Percentiles rank a stretch among this genome's conserved stretches.
phyloP scores from a whole-genome alignment of 768 basidiomycete genomes.

The Collybia sp. region DNA sequence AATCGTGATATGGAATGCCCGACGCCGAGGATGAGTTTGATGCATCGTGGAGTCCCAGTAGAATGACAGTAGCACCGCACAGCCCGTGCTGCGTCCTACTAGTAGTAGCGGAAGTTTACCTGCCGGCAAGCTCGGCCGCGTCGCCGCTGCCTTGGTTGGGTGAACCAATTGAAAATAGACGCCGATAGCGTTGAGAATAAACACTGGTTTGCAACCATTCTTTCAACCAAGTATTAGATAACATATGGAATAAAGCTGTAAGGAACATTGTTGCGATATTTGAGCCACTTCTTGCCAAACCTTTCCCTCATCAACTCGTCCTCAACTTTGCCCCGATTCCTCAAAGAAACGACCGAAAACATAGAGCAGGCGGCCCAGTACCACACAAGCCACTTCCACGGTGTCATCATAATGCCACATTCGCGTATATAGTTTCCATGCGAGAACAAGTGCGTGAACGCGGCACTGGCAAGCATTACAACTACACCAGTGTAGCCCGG shows the following conservation, averaged over 20 bases:
- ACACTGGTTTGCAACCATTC: no score
- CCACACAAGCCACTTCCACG: conserved; percentile 3
- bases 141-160: no score
- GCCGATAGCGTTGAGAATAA: no score
- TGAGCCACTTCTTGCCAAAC: conserved; percentile 28
- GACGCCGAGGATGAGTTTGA: no score
- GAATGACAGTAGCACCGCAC: no score
- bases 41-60: no score
- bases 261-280: conserved; percentile 19
- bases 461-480: conserved; percentile 5
- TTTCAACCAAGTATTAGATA: conserved; percentile 8
- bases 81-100: no score
- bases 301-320: conserved; percentile 18
- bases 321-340: conserved; percentile 17
- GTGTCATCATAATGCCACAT: conserved; percentile 8
- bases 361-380: neutral
- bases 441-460: conserved; percentile 6
- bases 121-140: no score
- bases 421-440: conserved; percentile 6
- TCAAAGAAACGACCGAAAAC: neutral
- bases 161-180: no score
- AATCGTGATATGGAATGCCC: no score
- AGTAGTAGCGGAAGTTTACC: no score
- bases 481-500: conserved; percentile 19
- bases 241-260: conserved; percentile 24